Base-by-base conservation (phyloP, 371 early-diverging fungal species). In the Mortierella sp. region DNA sequence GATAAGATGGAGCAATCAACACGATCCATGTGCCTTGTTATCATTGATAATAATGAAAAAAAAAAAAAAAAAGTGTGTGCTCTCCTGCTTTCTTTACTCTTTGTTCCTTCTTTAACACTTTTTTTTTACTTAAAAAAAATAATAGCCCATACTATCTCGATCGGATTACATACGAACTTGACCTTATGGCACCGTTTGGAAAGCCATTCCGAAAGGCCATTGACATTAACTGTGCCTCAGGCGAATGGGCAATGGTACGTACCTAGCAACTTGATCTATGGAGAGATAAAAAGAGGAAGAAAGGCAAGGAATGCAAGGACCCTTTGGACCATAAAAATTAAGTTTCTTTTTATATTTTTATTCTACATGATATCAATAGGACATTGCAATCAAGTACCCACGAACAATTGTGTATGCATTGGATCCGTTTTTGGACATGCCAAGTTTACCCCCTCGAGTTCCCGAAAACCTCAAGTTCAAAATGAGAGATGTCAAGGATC, bases 161-260 rank as follows among this genome's bases (percentile, higher is more conserved):
- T 29, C 67, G 77, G 3, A 71, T 76, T 52, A 76, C 77, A 5
- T 76, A 65, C 37, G 77, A 76, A 50, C 66, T 76, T 55, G 69
- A 71, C 47, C 60, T 76, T 30, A 72, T 72, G 68, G 68, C 77
- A 4, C 72, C 77, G 7, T 43, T 76, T 2, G 66, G 65, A 48
- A 71, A 57, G 28, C 68, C 68, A 15, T 57, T 70, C 52, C 67
- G 77, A 25, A 76, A 65, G 56, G 68, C 59, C 15, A 76, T 76
- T 43, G 77, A 76, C 19, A 58, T 76, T 45, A 76, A 76, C n/a
- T 76, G 77, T 44, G 16, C 68, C 0, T 53, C 72, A 37, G 77
- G 77, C 11, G 77, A 60, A 26, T 76, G 77, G 77, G 77, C 77
- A 6, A 67, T 76, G 76, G 76, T 76, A 75, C n/a, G 23, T 57